Base-by-base conservation (phyloP, 805 yeast genomes). In the Lipomyces sp. region DNA sequence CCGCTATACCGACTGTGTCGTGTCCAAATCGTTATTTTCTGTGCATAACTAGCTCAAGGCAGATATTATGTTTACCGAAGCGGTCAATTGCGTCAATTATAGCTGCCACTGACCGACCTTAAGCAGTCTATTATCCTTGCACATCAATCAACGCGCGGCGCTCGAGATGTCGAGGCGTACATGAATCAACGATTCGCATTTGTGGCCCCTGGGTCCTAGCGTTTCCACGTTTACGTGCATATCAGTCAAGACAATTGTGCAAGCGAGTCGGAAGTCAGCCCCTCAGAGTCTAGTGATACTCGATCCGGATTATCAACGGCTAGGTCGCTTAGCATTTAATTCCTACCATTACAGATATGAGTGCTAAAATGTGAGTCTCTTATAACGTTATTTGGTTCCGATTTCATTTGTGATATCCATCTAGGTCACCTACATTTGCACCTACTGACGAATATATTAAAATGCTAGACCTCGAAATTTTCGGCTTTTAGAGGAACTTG, bases 401-500 rank as follows among this genome's bases (percentile, higher is more conserved):
- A 18, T 32, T 45, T 15, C 45, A n/a, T 8, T 2, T 1, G 62
- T 34, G 48, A 24, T 35, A 8, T 34, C 13, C 48, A 34, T 5
- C 7, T 42, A n/a, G 7, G 48, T 42, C n/a, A n/a, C 48, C 48
- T 7, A 42, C 7, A 42, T 42, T 15, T 7, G 15, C n/a, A 15
- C 39, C 24, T 42, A 10, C 48, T 42, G 24, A 42, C 51, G 32
- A 30, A 4, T 30, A n/a, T 30, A 15, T n/a, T 30, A 59, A 11
- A 24, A 33, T 29, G 3, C 53, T 37, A 77, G 80, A 53, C 99
- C 99, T 72, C 87, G 99, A 79, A 93, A 91, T 77, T 95, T 95
- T 80, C 90, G 96, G 76, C 85, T 95, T 42, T 84, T 95, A 69
- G 99, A 95, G 80, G 99, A 95, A 80, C 83, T 95, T 71, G 99